Evolutionary conservation across 1,284 basidiomycete genomes (phyloP), one percentile per base, ranked within the genome.

Genomic region (Papiliotrema fonsecae): DNA sequence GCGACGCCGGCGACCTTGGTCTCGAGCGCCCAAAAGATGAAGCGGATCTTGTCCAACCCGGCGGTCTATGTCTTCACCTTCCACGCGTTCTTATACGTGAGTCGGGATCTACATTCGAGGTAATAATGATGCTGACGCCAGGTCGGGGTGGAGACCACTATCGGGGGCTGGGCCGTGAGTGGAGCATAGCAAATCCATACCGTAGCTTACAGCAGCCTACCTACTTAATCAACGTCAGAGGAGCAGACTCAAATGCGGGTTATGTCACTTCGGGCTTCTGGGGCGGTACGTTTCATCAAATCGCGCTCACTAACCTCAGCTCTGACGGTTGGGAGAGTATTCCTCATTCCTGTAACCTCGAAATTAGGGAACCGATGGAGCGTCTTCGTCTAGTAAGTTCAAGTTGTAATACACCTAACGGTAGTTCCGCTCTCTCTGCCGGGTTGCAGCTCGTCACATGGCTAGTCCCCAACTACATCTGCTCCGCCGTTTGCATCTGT

Each of bases 381-480:
- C 3, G 49, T 63, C 45, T 58, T 52, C 47, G 41, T 56, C n/a
- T 65, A 65, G 49, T 51, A 45, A 24, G 52, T 45, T 21, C 22
- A 18, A 22, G 7, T 28, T 16, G 18, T 30, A 14, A 39, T 25
- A 10, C 7, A 6, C 6, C 24, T 25, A 34, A 28, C 9, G n/a
- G 10, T 36, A 18, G 22, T 25, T 5, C 24, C 19, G 27, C 19
- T 22, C 36, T 5, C 7, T 42, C 55, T 2, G 42, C 61, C 14
- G 58, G 40, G 13, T 72, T 83, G n/a, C 78, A 82, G 59, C 58
- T 82, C 18, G 71, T 79, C 13, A 72, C 84, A 39, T 84, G 82
- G 83, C 74, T 79, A 35, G 78, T 81, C 2, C 81, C 79, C 22
- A 79, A 78, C 18, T 69, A 82, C 22, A 69, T 81, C 39, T 76